A percentile compares a stretch with the other conserved stretches of the same genome.
Evolutionary conservation across 1,139 yeast species (phyloP).

Genomic region (Casaregolazyma lundiana): DNA sequence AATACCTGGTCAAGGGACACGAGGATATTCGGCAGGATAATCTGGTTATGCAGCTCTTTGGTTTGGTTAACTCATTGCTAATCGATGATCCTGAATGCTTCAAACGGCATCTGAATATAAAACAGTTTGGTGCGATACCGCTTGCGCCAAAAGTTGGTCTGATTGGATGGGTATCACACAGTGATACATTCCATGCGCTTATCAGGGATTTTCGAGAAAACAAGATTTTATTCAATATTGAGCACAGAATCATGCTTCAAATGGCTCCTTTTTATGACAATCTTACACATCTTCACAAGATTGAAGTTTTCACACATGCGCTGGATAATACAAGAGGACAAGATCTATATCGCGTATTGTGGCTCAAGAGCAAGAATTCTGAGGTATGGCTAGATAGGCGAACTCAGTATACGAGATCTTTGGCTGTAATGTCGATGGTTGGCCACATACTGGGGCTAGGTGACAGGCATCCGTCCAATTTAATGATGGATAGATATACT

Average conservation of each 20-base stretch:
- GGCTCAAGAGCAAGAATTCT: slow-evolving; percentile 93
- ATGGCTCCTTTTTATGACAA: slow-evolving; percentile 98
- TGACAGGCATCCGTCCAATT: slow-evolving; percentile 95
- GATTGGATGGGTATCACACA: slow-evolving; percentile 94
- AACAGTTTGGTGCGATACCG: slow-evolving; percentile 88
- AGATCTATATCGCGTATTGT: slow-evolving; percentile 88
- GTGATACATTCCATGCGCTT: slow-evolving; percentile 92
- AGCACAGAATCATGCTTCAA: slow-evolving; percentile 91
- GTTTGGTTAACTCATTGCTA: slow-evolving; percentile 84
- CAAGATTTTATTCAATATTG: slow-evolving; percentile 83
- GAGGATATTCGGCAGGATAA: slow-evolving; percentile 98
- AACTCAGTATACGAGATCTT: slow-evolving; percentile 89
- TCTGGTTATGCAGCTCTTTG: slow-evolving; percentile 95
- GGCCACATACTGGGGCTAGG: slow-evolving; percentile 96
- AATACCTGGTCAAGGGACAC: slow-evolving; percentile 82
- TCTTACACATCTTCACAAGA: slow-evolving; percentile 81
- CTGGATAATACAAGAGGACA: slow-evolving; percentile 94
- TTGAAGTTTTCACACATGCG: slow-evolving; percentile 95
- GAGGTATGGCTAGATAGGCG: slow-evolving; percentile 98
- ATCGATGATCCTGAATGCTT: slow-evolving; percentile 92
- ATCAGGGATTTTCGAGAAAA: slow-evolving; percentile 92
- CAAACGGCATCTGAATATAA: slow-evolving; percentile 91
- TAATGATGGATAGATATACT: slow-evolving; percentile 89
- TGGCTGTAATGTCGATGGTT: slow-evolving; percentile 98
- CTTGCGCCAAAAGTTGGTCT: slow-evolving; percentile 96